Conservation (phyloP, 768 basidiomycete genomes). For the Tulasnella sp. region DNA sequence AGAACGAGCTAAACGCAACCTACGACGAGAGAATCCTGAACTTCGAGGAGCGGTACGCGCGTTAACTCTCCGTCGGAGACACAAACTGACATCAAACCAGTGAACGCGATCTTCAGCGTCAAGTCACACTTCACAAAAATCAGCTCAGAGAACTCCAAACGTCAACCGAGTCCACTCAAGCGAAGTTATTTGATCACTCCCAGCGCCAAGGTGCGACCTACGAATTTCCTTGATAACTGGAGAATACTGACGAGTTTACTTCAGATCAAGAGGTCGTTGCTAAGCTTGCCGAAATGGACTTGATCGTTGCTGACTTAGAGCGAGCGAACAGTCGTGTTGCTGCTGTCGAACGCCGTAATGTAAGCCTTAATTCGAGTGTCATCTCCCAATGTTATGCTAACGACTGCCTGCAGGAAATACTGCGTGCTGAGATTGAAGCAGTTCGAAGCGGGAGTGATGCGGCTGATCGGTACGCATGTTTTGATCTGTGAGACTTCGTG, state of each 20-base stretch:
- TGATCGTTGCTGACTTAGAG: constrained; percentile 89
- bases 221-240: not conserved
- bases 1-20: not conserved
- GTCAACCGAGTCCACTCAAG: constrained; percentile 87
- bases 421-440: constrained; percentile 89
- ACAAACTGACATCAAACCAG: constrained; percentile 30
- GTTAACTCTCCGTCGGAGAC: not conserved
- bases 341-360: constrained; percentile 86
- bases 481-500: not conserved
- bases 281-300: constrained; percentile 85
- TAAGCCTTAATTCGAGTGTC: constrained; percentile 25
- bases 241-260: not conserved
- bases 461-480: constrained; percentile 49
- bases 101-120: constrained; percentile 88
- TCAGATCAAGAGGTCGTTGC: constrained; percentile 85
- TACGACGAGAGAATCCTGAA: not conserved
- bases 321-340: constrained; percentile 91
- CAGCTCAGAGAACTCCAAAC: constrained; percentile 84
- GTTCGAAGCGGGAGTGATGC: constrained; percentile 68
- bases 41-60: not conserved
- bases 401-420: constrained; percentile 54
- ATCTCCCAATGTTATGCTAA: not conserved
- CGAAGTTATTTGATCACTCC: constrained; percentile 81
- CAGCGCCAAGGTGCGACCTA: constrained; percentile 64
- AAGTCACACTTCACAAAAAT: constrained; percentile 73